Evolutionary conservation across 2,329 filamentous ascomycete species (phyloP), one percentile per base, ranked within the genome.

Genomic region (Ascochyta clinopodiicola): DNA sequence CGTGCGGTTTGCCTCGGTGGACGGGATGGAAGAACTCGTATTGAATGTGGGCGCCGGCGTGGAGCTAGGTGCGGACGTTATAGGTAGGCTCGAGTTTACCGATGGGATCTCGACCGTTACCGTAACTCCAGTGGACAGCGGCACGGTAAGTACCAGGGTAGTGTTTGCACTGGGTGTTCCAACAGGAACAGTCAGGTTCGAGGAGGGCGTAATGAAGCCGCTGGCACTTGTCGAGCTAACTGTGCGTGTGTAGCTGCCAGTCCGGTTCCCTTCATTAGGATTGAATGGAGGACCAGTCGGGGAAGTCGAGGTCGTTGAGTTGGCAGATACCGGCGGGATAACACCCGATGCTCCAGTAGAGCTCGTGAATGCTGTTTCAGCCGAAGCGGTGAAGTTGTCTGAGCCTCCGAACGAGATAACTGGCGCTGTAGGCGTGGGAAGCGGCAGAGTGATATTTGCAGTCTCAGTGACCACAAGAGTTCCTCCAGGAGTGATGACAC

Each of bases 401-500:
- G 34, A 34, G 15, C 63, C 61, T 4, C n/a, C 37, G 2, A 35
- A 35, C 13, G 55, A 56, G 27, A 55, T 27, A 15, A 19, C 19
- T 6, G 40, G 25, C 24, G 31, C 42, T 22, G 38, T 44, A 9
- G 29, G 24, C n/a, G 51, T 22, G n/a, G 46, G 27, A 21, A 36
- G 29, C 2, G 44, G 27, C 6, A 56, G 24, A 3, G 58, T 50
- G 2, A 25, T 22, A 13, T 56, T 59, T 1, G 47, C 17, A 19
- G 50, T 54, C 13, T 48, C 45, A 3, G 38, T 31, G 9, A 37
- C 39, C 17, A 38, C 37, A 25, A 39, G 12, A 43, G 56, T 43
- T 15, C 2, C 44, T n/a, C 9, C 25, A 17, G 62, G 56, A 13
- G 53, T 55, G 27, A 63, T 57, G 22, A 62, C 31, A 10, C 57